phyloP scores from a whole-genome alignment of 2,329 filamentous ascomycete species.

The Elsinoe ampelina region DNA sequence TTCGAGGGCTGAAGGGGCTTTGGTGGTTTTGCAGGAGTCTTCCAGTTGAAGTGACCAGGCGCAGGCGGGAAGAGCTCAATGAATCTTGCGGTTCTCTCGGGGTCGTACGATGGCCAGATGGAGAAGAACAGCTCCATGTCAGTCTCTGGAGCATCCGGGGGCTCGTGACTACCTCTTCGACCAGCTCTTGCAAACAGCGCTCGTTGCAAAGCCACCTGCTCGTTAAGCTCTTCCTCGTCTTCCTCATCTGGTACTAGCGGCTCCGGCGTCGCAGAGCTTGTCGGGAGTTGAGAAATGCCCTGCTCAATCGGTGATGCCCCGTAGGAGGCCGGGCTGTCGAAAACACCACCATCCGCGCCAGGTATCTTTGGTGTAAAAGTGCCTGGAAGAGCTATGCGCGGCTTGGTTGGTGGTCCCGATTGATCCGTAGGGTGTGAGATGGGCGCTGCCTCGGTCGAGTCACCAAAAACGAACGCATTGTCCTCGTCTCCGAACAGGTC shows the following conservation, averaged over 20 bases:
- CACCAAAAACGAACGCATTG: conserved; percentile 21
- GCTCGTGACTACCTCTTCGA: conserved; percentile 35
- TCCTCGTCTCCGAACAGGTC: conserved; percentile 60
- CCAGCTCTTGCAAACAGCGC: conserved; percentile 31
- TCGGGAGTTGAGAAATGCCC: conserved; percentile 1
- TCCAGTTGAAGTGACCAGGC: conserved; percentile 66
- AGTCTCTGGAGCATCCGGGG: conserved; percentile 62
- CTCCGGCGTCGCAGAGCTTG: conserved; percentile 1
- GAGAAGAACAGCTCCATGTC: conserved; percentile 67
- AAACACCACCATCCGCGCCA: not conserved
- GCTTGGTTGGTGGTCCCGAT: not conserved
- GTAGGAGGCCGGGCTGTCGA: conserved; percentile 12
- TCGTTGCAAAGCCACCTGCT: conserved; percentile 23
- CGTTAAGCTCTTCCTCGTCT: conserved; percentile 22
- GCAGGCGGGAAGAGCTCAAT: conserved; percentile 75
- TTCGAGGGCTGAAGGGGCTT: conserved; percentile 81
- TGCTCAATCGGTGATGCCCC: conserved; percentile 3
- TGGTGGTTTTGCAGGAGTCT: conserved; percentile 67
- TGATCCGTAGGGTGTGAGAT: not conserved
- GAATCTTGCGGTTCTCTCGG: conserved; percentile 65
- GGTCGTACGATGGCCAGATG: conserved; percentile 72
- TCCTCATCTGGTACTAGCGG: conserved; percentile 21
- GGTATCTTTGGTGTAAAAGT: conserved; percentile 11
- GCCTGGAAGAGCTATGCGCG: conserved; percentile 14
- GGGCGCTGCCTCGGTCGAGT: not conserved